Conservation (phyloP, 2,329 filamentous ascomycete genomes). For the Epichloe glyceriae region DNA sequence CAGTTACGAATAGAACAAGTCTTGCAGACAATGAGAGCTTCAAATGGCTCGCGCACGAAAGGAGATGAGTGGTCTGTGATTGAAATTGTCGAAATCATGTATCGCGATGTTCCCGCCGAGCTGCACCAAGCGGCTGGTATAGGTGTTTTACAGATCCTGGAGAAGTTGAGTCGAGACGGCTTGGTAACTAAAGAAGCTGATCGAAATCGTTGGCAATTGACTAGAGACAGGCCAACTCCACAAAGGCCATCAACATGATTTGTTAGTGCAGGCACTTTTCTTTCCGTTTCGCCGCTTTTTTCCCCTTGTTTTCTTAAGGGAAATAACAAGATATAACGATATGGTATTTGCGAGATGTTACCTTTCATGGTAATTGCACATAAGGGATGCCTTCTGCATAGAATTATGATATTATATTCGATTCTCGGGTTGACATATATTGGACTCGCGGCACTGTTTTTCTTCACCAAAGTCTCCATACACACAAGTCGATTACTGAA, state of each 20-base stretch:
- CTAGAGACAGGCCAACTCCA: conserved; percentile 11
- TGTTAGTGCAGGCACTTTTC: no score
- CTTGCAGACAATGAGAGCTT: conserved; percentile 44
- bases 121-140: conserved; percentile 64
- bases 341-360: no score
- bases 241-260: conserved; percentile 4
- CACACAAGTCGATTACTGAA: no score
- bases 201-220: conserved; percentile 19
- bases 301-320: no score
- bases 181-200: conserved; percentile 36
- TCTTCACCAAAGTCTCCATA: no score
- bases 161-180: conserved; percentile 65
- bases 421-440: no score
- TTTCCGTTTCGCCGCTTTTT: no score
- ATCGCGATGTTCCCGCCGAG: conserved; percentile 62
- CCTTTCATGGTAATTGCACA: no score
- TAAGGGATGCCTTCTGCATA: no score
- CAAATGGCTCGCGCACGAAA: conserved; percentile 14
- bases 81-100: conserved; percentile 82
- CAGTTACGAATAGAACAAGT: conserved; percentile 70
- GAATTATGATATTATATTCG: no score
- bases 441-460: no score
- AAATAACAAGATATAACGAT: no score
- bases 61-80: conserved; percentile 49
- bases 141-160: conserved; percentile 65